A percentile compares a stretch with the other conserved stretches of the same genome.
These are phyloP conservation scores for Eutrema salsugineum DNA, from an alignment of 441 rosid species.

Conservation along the genomic window DNA sequence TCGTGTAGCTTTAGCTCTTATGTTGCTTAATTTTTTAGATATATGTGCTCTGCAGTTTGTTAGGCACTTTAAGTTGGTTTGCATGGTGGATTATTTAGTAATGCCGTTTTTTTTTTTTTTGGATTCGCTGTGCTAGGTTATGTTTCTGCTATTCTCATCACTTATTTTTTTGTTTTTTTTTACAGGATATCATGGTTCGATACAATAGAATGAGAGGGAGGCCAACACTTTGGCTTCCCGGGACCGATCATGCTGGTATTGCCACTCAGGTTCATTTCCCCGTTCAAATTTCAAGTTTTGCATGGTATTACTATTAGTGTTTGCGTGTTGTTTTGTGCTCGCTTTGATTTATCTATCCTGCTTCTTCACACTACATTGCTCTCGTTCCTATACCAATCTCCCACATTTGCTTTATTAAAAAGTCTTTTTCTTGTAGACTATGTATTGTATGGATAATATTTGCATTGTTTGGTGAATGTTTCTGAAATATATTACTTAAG, in stretches of 20 bases:
- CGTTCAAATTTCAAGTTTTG: slow-evolving; percentile 12
- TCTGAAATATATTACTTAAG: slow-evolving; percentile 17
- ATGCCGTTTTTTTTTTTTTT: neutral
- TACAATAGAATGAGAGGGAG: slow-evolving; percentile 92
- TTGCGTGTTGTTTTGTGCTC: neutral
- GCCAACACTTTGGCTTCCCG: slow-evolving; percentile 98
- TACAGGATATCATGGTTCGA: slow-evolving; percentile 92
- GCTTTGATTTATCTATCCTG: neutral
- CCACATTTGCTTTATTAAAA: neutral
- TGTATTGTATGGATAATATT: neutral
- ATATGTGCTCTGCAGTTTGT: neutral
- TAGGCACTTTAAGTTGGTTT: neutral
- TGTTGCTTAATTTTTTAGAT: neutral
- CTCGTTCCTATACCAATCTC: neutral
- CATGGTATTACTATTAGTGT: neutral
- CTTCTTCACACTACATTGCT: slow-evolving; percentile 1
- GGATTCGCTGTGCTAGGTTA: slow-evolving; percentile 1
- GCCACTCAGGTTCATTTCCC: slow-evolving; percentile 84
- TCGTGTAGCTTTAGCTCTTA: neutral
- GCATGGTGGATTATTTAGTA: neutral
- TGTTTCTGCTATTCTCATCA: slow-evolving; percentile 1
- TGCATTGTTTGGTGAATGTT: neutral
- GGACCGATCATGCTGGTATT: slow-evolving; percentile 99
- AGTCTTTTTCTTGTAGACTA: neutral
- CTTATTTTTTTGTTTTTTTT: neutral